Evolutionary conservation across 1,284 basidiomycete genomes (phyloP), one percentile per base, ranked within the genome.

Genomic region (Ceratorhiza oryzae-sativae): DNA sequence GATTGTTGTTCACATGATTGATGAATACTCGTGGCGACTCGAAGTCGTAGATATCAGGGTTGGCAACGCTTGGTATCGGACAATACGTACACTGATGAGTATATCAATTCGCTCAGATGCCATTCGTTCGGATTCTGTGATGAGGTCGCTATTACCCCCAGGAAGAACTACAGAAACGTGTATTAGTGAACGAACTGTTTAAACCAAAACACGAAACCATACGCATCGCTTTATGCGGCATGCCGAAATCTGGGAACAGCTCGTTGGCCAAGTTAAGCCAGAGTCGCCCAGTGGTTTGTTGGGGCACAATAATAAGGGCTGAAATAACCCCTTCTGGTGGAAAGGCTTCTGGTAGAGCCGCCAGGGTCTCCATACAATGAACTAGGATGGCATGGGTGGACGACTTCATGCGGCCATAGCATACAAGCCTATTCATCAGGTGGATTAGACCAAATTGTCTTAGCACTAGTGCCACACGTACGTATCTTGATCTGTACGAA

Each of bases 1-100:
- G 51, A 36, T 67, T 67, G 36, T 23, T 42, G 63, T 67, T 67
- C 8, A 67, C 63, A 48, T 67, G 63, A 25, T 67, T 67, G 63
- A 67, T 30, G 48, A 67, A 55, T 41, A 67, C 49, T 27, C 63
- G 48, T 23, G 63, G 63, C 18, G 63, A 55, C 63, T 67, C 4
- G n/a, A 63, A 34, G n/a, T 27, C 3, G 25, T 8, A 62, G n/a
- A 39, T 39, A 39, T 13, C 6, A 39, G 13, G 6, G 6, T 6
- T 6, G 6, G 13, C 36, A 39, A 39, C 6, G 13, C 36, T 39
- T 42, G 42, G 34, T 41, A 27, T 30, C 25, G 3, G 13, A 39
- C 4, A 39, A 30, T 36, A 30, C 63, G 30, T 39, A 55, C 63
- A 36, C 49, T 55, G 36, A 67, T 53, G 12, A 67, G 49, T 25